phyloP scores from a whole-genome alignment of 331 rosid genomes.

The Cydonia oblonga region DNA sequence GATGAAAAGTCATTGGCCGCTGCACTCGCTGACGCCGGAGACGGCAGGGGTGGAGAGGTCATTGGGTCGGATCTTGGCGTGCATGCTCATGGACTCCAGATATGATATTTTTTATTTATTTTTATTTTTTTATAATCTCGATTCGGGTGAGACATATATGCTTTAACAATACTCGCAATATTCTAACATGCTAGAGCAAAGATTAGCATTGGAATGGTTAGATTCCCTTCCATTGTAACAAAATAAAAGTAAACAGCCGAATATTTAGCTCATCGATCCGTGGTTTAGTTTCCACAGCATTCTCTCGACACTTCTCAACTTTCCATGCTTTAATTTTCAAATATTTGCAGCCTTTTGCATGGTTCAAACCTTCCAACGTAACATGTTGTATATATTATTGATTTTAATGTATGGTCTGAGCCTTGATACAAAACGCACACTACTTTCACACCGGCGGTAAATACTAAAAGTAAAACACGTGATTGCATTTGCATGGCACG shows the following conservation, averaged over 20 bases:
- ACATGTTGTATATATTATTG: neutral
- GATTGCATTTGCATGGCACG: conserved; percentile 4
- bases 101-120: too few species aligned
- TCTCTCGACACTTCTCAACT: too few species aligned
- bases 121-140: too few species aligned
- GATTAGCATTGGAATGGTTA: neutral
- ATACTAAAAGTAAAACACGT: neutral
- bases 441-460: neutral
- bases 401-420: neutral
- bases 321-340: neutral
- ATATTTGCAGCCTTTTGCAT: neutral
- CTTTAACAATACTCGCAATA: neutral
- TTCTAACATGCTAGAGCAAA: neutral
- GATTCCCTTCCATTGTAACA: neutral
- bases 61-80: too few species aligned
- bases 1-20: too few species aligned
- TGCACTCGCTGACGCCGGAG: too few species aligned
- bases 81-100: too few species aligned
- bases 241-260: neutral
- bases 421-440: neutral
- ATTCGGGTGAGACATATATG: too few species aligned
- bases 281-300: neutral
- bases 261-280: neutral
- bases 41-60: too few species aligned
- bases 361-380: neutral